Evolutionary conservation across 371 early-diverging fungal species (phyloP).

Genomic region (Rhizomucor pusillus): DNA sequence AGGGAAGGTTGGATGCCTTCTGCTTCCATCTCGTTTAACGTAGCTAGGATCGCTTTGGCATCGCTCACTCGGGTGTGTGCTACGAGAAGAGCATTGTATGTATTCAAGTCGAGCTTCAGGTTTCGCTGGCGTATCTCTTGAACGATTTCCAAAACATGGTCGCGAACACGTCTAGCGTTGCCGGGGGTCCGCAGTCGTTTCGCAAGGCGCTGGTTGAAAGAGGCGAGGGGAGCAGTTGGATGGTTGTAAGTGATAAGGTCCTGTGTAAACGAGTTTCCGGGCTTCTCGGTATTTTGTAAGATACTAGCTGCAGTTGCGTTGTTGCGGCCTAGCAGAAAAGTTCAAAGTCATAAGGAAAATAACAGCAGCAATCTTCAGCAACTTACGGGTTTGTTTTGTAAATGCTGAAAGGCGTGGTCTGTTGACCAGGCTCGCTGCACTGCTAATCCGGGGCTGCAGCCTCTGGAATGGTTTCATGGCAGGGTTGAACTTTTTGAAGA

Average conservation of each 20-base stretch:
- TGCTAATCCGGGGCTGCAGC: neutral
- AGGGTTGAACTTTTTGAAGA: too few relatives aligned
- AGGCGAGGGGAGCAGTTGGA: conserved; percentile 31
- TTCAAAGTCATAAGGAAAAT: too few relatives aligned
- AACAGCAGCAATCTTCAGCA: too few relatives aligned
- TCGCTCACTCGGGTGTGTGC: conserved; percentile 40
- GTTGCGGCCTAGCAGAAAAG: neutral
- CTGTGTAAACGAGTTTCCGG: conserved; percentile 5
- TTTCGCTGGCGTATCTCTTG: conserved; percentile 29
- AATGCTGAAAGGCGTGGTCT: too few relatives aligned
- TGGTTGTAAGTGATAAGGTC: conserved; percentile 26
- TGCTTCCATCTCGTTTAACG: conserved; percentile 30
- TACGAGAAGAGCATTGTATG: conserved; percentile 47
- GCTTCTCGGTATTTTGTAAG: neutral
- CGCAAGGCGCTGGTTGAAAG: conserved; percentile 24
- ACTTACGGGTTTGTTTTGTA: too few relatives aligned
- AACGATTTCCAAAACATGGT: conserved; percentile 20
- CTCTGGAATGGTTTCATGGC: neutral
- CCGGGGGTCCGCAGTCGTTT: conserved; percentile 9
- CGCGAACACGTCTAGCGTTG: conserved; percentile 11
- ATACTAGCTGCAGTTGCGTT: neutral
- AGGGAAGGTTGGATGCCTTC: conserved; percentile 25
- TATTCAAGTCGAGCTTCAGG: conserved; percentile 44
- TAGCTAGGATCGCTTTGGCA: conserved; percentile 3
- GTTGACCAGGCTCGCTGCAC: neutral